Percentiles rank a stretch among this genome's conserved stretches.
Conservation (phyloP, 441 rosid genomes). For the Erysimum pusillum region DNA sequence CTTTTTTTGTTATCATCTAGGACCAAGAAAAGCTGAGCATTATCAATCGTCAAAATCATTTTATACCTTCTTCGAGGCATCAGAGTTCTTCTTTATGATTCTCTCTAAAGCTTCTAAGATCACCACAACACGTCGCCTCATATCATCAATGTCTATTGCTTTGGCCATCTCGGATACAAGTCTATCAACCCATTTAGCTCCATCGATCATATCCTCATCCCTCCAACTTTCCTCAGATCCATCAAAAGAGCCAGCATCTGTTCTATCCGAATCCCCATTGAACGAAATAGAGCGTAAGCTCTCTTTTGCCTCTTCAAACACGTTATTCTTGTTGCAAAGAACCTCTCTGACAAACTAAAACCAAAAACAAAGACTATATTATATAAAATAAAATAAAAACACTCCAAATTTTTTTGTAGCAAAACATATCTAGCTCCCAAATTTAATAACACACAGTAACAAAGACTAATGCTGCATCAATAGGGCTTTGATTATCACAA, state of each 20-base stretch:
- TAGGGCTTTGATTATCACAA: background rate
- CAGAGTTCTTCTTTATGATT: slow-evolving; percentile 42
- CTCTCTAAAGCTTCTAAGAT: slow-evolving; percentile 58
- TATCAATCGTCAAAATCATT: background rate
- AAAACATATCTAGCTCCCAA: background rate
- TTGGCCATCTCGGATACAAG: slow-evolving; percentile 61
- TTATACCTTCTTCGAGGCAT: slow-evolving; percentile 51
- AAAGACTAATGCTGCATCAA: slow-evolving; percentile 12
- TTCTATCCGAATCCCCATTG: slow-evolving; percentile 35
- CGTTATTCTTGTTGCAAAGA: slow-evolving; percentile 49
- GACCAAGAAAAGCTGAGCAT: background rate
- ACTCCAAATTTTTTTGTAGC: no score
- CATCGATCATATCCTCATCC: slow-evolving; percentile 32
- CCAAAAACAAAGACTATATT: background rate
- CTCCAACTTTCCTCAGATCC: slow-evolving; percentile 30
- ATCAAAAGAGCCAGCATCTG: slow-evolving; percentile 37
- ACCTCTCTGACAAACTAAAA: slow-evolving; percentile 49
- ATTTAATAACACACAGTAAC: slow-evolving; percentile 1
- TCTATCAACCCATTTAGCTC: slow-evolving; percentile 60
- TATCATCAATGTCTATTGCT: slow-evolving; percentile 55
- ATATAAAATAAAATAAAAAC: no score
- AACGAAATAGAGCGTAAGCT: slow-evolving; percentile 46
- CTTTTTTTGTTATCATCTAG: background rate
- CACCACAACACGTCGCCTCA: slow-evolving; percentile 52
- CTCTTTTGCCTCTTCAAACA: slow-evolving; percentile 56